Conservation (phyloP, 208 protist species). For the Acanthamoeba castellanii region DNA sequence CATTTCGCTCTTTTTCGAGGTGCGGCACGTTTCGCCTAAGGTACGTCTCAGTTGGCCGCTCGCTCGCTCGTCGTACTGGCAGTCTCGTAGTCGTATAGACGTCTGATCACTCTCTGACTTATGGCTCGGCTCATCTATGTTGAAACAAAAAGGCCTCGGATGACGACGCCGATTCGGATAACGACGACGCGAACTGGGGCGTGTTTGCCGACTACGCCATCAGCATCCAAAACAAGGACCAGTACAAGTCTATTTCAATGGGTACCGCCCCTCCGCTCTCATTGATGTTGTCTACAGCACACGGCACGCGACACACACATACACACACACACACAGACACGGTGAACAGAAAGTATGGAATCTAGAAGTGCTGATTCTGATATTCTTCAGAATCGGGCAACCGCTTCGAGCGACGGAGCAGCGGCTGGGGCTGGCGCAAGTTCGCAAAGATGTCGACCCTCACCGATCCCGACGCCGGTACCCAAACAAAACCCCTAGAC, state of each 20-base stretch:
- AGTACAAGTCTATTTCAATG: slow-evolving; percentile 41
- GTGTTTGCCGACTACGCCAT: slow-evolving; percentile 63
- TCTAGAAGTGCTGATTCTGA: too few relatives aligned
- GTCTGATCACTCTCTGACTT: neutral
- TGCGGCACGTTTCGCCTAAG: neutral
- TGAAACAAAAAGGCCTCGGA: neutral
- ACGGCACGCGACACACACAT: too few relatives aligned
- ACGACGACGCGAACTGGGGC: neutral
- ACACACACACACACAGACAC: neutral
- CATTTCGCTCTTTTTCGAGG: slow-evolving; percentile 65
- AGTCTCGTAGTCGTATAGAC: neutral
- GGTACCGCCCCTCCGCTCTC: neutral
- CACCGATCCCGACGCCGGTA: slow-evolving; percentile 29
- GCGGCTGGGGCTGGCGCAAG: slow-evolving; percentile 59
- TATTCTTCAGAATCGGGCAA: neutral
- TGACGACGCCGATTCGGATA: neutral
- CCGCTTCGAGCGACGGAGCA: slow-evolving; percentile 1
- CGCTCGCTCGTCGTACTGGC: neutral
- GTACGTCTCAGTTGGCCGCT: neutral
- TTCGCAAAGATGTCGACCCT: slow-evolving; percentile 42
- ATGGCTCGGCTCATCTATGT: neutral
- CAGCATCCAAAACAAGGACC: slow-evolving; percentile 47
- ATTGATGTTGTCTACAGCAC: neutral
- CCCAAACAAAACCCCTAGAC: neutral
- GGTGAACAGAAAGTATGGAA: too few relatives aligned